Base-by-base conservation (phyloP, 2,329 filamentous ascomycete species). In the Microsporum audouinii region DNA sequence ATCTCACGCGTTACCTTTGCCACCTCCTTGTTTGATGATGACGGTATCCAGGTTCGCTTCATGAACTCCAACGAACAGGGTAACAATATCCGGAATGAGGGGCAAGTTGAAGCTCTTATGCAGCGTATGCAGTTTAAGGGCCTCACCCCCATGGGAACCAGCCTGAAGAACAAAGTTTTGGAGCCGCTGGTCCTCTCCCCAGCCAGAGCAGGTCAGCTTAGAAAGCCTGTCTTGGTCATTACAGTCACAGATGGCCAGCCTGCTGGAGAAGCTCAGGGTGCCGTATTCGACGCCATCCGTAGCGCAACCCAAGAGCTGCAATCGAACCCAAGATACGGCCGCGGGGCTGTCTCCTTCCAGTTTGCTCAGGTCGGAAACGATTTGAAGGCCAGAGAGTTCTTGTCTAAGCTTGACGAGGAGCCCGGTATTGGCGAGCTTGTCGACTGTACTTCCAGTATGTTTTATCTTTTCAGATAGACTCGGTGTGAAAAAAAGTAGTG, bases 301-400 rank as follows among this genome's bases (percentile, higher is more conserved):
- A 77, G 79, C 66, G 79, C 83, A 1, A 75, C 78, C 58, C 74
- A 78, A 23, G 78, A 84, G 62, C 73, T 84, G 31, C 68, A 75
- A 29, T 73, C 76, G 45, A 76, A 70, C 56, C 73, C 78, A 58
- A 78, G 76, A 58, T 83, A 81, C 66, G 83, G 83, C 36, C 76
- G 76, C 33, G 80, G 81, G 57, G 82, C 82, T n/a, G 72, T 87
- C 62, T 79, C 82, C 0, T 87, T 87, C 75, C 83, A 87, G 68
- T 87, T 87, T 68, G 84, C 84, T 0, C 85, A 88, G 67, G 85
- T 88, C 57, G 85, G 85, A 64, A 86, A 86, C 66, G 85, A 88
- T 67, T 76, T 81, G 68, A 80, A 80, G 65, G 85, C 85, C 1
- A 81, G 82, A 60, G 80, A 85, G 63, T 88, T 87, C 76, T 75